Base-by-base conservation (phyloP, 495 filamentous ascomycete genomes). In the Annulohypoxylon maeteangense region DNA sequence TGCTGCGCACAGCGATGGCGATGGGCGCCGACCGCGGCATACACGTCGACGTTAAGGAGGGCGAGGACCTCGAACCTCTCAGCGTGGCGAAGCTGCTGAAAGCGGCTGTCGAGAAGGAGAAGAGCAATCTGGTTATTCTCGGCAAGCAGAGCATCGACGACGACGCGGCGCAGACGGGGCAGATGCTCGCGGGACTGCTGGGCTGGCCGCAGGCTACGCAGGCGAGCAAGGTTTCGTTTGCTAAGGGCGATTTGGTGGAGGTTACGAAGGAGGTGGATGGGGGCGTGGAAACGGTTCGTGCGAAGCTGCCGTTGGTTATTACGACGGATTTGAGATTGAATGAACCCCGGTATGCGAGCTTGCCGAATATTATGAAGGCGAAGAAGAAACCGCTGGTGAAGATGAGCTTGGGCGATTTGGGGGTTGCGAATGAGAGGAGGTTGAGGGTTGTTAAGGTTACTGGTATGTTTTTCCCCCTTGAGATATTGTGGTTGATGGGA, bases 321-420 rank as follows among this genome's bases (percentile, higher is more conserved):
- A 99, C 95, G 65, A 97, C 95, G 67, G 95, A 99, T 88, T 79
- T 99, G 81, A 84, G 95, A 45, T 82, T 99, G 81, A 98, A 99
- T 79, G 92, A 96, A 87, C 96, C 95, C 61, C 82, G 96, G 56
- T 99, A 98, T 81, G 95, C 94, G 56, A 97, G 88, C 79, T 78
- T 99, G 86, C 95, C 93, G 73, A 98, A 98, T 81, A 98, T 99
- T 65, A 99, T 99, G 96, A 98, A 98, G 89, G 95, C 95, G 60
- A 98, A 98, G 91, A 99, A 98, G 92, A 99, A 98, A 90, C 91
- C 91, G 74, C 75, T 99, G 72, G 92, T 93, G 80, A 98, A 97
- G 90, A 91, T 92, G 87, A 92, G 83, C 51, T 76, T 97, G 78
- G 87, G 79, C 54, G 95, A 98, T 78, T 90, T 90, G 79, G 93